These are phyloP conservation scores for Sclerotinia trifoliorum DNA, from an alignment of 2,329 filamentous ascomycete genomes.

Conservation along the genomic window DNA sequence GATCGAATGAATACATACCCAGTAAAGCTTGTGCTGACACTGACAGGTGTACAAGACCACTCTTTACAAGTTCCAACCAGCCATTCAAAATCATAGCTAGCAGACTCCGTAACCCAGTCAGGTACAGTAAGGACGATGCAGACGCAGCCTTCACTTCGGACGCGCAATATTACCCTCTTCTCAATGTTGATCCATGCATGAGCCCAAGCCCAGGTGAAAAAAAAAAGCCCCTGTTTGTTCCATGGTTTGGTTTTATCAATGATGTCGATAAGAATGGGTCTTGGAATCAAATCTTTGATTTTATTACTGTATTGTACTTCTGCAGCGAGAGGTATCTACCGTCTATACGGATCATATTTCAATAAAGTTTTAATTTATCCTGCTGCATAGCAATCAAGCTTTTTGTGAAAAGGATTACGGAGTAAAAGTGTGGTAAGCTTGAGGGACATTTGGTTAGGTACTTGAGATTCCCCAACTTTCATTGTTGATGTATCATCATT, in stretches of 20 bases:
- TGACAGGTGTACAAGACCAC: no score
- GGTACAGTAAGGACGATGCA: no score
- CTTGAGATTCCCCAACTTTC: neutral
- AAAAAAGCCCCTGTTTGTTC: neutral
- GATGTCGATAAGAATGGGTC: constrained; percentile 8
- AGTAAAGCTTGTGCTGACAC: no score
- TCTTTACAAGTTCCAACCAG: no score
- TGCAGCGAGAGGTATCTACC: no score
- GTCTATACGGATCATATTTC: neutral
- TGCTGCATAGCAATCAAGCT: neutral
- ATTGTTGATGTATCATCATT: neutral
- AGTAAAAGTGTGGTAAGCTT: neutral
- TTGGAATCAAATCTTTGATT: neutral
- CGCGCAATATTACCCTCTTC: neutral
- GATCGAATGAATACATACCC: no score
- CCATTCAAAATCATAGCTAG: no score
- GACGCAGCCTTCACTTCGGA: no score
- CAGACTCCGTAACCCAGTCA: no score
- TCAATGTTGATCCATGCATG: neutral
- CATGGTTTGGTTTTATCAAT: constrained; percentile 7
- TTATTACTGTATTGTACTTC: neutral
- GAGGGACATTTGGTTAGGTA: neutral
- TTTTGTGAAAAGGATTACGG: neutral
- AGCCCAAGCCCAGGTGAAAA: neutral
- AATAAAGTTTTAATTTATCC: neutral